These are phyloP conservation scores for Kregervanrija pseudodelftensis DNA, from an alignment of 805 yeast genomes.

Conservation along the genomic window DNA sequence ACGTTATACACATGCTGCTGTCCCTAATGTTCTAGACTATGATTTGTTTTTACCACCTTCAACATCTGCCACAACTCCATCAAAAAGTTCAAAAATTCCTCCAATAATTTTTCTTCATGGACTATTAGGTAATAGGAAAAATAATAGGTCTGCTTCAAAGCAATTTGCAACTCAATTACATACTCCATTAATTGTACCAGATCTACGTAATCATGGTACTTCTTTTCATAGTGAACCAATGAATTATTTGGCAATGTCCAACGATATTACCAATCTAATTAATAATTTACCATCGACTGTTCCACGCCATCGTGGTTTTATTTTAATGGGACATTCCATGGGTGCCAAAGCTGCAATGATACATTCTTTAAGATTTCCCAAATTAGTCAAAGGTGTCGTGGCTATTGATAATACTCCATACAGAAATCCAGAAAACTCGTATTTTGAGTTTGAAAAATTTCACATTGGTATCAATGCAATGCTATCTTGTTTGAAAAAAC, in stretches of 20 bases:
- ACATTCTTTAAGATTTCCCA: conserved; percentile 59
- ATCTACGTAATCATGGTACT: conserved; percentile 84
- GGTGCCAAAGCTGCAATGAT: conserved; percentile 95
- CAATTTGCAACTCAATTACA: conserved; percentile 36
- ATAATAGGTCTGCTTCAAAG: conserved; percentile 70
- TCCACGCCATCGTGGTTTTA: conserved; percentile 31
- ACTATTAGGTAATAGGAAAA: conserved; percentile 70
- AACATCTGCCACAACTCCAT: not conserved
- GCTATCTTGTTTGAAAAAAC: conserved; percentile 5
- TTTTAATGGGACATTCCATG: conserved; percentile 73
- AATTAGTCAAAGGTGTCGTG: conserved; percentile 49
- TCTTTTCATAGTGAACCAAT: conserved; percentile 70
- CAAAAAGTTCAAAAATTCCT: conserved; percentile 17
- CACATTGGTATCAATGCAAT: conserved; percentile 17
- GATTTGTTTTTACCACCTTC: conserved; percentile 7
- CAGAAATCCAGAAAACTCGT: conserved; percentile 35
- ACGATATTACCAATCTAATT: conserved; percentile 66
- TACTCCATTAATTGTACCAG: conserved; percentile 60
- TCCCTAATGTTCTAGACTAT: conserved; percentile 5
- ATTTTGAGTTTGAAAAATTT: conserved; percentile 25
- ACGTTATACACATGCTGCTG: too few relatives aligned
- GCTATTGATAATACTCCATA: conserved; percentile 80
- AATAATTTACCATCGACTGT: conserved; percentile 10
- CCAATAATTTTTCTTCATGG: conserved; percentile 86
- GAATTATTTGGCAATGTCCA: conserved; percentile 69